A percentile compares a stretch with the other conserved stretches of the same genome.
phyloP scores from a whole-genome alignment of 1,284 basidiomycete genomes.

The Cryptococcus wingfieldii region DNA sequence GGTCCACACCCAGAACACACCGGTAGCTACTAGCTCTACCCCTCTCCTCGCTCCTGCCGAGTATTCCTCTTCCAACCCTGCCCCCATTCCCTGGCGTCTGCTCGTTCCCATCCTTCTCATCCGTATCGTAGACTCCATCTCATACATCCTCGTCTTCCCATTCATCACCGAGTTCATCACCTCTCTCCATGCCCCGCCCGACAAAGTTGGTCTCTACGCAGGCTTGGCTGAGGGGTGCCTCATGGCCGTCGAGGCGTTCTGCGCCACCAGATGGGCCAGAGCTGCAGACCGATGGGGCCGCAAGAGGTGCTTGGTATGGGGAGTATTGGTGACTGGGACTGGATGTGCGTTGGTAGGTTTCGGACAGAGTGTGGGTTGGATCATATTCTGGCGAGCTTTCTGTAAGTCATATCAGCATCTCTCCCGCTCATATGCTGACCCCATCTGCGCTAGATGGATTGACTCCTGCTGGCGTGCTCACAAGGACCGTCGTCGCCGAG shows the following conservation, averaged over 20 bases:
- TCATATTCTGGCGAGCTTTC: too few relatives aligned
- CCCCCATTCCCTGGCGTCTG: slow-evolving; percentile 18
- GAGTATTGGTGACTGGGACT: too few relatives aligned
- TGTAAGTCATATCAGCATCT: too few relatives aligned
- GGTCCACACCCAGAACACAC: too few relatives aligned
- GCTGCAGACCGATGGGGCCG: too few relatives aligned
- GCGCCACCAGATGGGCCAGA: too few relatives aligned
- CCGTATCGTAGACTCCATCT: slow-evolving; percentile 20
- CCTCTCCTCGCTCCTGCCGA: too few relatives aligned
- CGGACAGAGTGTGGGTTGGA: too few relatives aligned
- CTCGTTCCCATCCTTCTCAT: slow-evolving; percentile 22
- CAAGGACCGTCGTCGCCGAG: slow-evolving; percentile 19
- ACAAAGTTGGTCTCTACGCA: slow-evolving; percentile 26
- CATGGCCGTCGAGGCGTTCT: slow-evolving; percentile 11
- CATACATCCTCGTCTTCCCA: slow-evolving; percentile 26
- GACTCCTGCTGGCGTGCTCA: slow-evolving; percentile 15
- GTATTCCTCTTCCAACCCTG: not conserved
- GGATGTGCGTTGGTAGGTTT: too few relatives aligned
- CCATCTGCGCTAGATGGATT: slow-evolving; percentile 18
- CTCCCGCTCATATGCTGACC: too few relatives aligned
- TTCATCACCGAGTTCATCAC: slow-evolving; percentile 31
- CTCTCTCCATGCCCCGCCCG: slow-evolving; percentile 15
- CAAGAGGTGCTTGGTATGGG: too few relatives aligned
- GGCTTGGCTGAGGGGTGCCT: slow-evolving; percentile 27
- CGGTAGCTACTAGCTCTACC: too few relatives aligned